Conservation (phyloP, 768 basidiomycete genomes). For the Amanita thiersii region DNA sequence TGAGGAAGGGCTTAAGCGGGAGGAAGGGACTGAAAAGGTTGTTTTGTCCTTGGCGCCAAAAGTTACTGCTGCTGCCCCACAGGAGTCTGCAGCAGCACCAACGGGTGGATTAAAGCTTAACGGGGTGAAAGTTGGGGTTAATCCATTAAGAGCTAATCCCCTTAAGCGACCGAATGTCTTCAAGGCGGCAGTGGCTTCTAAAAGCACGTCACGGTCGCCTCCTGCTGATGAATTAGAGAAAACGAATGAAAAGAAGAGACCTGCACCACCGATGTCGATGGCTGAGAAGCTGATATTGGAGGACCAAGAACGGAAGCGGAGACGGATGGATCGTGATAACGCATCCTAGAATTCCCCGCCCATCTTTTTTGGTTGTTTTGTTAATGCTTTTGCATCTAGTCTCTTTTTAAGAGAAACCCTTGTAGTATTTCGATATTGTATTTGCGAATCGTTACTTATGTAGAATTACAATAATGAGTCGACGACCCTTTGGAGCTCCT, state of each 20-base stretch:
- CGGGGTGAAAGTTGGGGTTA: constrained; percentile 45
- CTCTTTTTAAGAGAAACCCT: neutral
- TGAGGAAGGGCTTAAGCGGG: constrained; percentile 62
- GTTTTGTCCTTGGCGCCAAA: constrained; percentile 67
- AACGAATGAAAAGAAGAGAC: constrained; percentile 50
- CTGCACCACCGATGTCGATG: constrained; percentile 65
- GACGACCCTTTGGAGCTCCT: too few species aligned
- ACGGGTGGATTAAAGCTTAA: constrained; percentile 52
- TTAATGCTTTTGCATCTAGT: neutral
- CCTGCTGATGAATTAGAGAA: constrained; percentile 24
- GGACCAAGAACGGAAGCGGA: constrained; percentile 84
- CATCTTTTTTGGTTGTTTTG: constrained; percentile 13
- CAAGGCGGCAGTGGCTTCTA: constrained; percentile 38
- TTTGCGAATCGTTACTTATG: too few species aligned
- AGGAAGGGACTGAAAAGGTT: constrained; percentile 65
- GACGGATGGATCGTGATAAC: constrained; percentile 57
- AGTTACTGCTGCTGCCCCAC: constrained; percentile 22
- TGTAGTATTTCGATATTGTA: too few species aligned
- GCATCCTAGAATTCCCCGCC: constrained; percentile 15
- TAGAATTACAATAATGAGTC: too few species aligned
- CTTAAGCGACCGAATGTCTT: constrained; percentile 72
- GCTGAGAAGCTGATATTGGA: constrained; percentile 84
- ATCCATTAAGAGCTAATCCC: constrained; percentile 61
- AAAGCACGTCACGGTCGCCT: constrained; percentile 19
- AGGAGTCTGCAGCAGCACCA: constrained; percentile 25